phyloP scores from a whole-genome alignment of 441 rosid species.

The Syzygium malaccense region DNA sequence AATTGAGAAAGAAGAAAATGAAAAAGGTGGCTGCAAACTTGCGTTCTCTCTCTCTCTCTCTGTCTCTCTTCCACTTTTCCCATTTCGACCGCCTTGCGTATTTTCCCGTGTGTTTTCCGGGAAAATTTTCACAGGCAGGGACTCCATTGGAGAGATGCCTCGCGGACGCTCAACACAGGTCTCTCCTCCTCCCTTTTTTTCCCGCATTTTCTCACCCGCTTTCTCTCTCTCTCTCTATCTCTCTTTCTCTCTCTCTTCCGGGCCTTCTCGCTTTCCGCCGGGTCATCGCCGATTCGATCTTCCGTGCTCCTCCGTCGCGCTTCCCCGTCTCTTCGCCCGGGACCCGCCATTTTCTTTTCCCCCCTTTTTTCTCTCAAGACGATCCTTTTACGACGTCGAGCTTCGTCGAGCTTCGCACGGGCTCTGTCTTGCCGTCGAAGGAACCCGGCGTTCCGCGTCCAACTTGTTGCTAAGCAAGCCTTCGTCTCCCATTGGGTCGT shows the following conservation, averaged over 20 bases:
- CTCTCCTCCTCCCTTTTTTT: background rate
- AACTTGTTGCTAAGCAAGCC: background rate
- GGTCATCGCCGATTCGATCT: background rate
- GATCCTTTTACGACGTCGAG: background rate
- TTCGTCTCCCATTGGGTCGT: background rate
- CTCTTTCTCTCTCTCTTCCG: background rate
- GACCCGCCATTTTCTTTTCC: background rate
- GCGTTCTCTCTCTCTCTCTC: background rate
- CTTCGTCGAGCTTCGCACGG: background rate
- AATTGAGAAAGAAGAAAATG: background rate
- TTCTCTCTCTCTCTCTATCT: background rate
- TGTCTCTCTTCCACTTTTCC: background rate
- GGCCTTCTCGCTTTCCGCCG: background rate
- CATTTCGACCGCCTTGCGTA: background rate
- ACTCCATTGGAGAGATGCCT: background rate
- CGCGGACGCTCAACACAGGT: background rate
- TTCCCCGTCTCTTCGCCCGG: background rate
- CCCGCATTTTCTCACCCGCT: background rate
- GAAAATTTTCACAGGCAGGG: background rate
- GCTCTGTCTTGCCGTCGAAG: background rate
- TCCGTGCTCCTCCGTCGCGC: background rate
- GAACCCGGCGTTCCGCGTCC: background rate
- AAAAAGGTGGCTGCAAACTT: background rate
- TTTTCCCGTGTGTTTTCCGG: background rate
- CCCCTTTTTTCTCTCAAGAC: background rate